A percentile compares a stretch with the other conserved stretches of the same genome.
phyloP scores from a whole-genome alignment of 495 filamentous ascomycete genomes.

The Elaphomyces granulatus region DNA sequence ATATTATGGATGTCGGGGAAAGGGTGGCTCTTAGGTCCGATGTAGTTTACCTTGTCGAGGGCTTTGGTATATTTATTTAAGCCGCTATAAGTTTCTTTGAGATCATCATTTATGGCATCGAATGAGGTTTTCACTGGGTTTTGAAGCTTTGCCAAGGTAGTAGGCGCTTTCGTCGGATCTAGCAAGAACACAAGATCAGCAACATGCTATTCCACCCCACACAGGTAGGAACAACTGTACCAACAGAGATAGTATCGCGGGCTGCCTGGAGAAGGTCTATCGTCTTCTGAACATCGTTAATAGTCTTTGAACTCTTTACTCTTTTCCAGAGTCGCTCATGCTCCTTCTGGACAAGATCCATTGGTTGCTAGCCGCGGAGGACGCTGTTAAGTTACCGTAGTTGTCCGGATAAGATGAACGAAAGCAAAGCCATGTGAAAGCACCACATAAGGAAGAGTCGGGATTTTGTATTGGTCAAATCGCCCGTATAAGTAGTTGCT shows the following conservation, averaged over 20 bases:
- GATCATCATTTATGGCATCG: constrained; percentile 58
- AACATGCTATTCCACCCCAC: neutral
- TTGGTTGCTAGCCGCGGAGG: constrained; percentile 17
- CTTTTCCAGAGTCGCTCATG: constrained; percentile 53
- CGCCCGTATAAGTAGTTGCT: too few relatives aligned
- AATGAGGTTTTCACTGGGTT: constrained; percentile 66
- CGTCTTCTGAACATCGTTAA: constrained; percentile 64
- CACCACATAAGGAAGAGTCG: too few relatives aligned
- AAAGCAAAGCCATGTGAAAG: too few relatives aligned
- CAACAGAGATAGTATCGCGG: constrained; percentile 49
- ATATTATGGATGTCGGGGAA: neutral
- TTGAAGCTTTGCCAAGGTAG: constrained; percentile 69
- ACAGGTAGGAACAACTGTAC: constrained; percentile 26
- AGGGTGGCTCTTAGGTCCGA: neutral
- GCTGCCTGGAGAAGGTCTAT: constrained; percentile 63
- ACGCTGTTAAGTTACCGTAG: constrained; percentile 15
- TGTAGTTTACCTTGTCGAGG: constrained; percentile 53
- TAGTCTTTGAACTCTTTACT: constrained; percentile 51
- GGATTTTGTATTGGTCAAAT: too few relatives aligned
- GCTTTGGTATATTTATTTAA: constrained; percentile 71
- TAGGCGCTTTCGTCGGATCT: constrained; percentile 55
- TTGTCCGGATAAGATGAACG: constrained; percentile 11
- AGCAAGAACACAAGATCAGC: constrained; percentile 4
- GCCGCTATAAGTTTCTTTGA: constrained; percentile 64
- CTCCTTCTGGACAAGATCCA: constrained; percentile 63